A percentile compares a stretch with the other conserved stretches of the same genome.
Evolutionary conservation across 2,329 filamentous ascomycete genomes (phyloP).

Genomic region (Trichophyton equinum): DNA sequence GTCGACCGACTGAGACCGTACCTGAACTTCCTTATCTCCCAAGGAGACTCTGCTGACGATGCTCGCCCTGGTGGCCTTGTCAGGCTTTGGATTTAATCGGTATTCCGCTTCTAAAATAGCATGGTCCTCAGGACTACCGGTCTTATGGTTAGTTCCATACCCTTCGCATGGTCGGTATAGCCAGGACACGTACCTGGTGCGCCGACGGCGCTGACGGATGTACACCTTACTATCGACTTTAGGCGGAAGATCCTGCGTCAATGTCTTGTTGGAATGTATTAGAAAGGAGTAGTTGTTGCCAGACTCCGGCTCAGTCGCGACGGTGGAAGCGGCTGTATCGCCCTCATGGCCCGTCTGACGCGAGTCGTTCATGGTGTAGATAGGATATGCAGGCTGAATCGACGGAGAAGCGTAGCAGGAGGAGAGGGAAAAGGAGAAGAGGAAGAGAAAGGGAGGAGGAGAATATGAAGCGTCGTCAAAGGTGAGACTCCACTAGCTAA

Average conservation of each 20-base stretch:
- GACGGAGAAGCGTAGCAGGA: background rate
- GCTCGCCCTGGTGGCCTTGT: conserved; percentile 72
- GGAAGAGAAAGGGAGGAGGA: background rate
- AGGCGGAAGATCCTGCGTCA: conserved; percentile 44
- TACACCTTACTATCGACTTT: conserved; percentile 48
- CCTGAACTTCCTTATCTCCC: conserved; percentile 93
- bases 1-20: conserved; percentile 35
- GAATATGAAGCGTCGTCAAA: background rate
- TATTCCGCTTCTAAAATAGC: conserved; percentile 78
- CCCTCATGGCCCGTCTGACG: background rate
- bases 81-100: conserved; percentile 72
- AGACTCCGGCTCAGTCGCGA: background rate
- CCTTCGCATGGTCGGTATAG: background rate
- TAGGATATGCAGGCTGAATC: background rate
- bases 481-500: background rate
- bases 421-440: background rate
- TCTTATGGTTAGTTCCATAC: conserved; percentile 10
- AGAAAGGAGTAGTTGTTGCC: conserved; percentile 41
- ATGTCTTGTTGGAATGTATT: conserved; percentile 46
- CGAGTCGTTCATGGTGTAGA: background rate
- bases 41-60: conserved; percentile 78
- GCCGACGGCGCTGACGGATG: conserved; percentile 47
- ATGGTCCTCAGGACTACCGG: conserved; percentile 68
- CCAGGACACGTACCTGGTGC: conserved; percentile 41
- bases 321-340: background rate